Evolutionary conservation across 1,284 basidiomycete species (phyloP), one percentile per base, ranked within the genome.

Genomic region (Cutaneotrichosporon cyanovorans): DNA sequence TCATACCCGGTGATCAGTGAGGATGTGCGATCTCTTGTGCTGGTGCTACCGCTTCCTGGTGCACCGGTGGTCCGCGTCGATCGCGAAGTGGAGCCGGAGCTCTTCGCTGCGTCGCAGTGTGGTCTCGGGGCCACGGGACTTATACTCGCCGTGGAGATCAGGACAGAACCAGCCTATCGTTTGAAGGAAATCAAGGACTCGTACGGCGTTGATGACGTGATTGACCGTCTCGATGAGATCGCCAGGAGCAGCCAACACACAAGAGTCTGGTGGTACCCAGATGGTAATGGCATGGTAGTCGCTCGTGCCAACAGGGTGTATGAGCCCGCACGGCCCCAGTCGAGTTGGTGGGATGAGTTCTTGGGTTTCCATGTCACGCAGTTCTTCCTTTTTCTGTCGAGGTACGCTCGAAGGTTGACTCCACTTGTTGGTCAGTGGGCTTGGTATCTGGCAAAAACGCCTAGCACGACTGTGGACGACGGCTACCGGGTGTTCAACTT

Each of bases 181-280:
- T 76, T 98, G 45, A 80, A 79, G 60, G 91, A 98, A 63, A 74
- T 79, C 0, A 83, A 84, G 56, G 79, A 81, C 56, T 78, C 81
- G 18, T 70, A 83, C 36, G 85, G 88, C 57, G 79, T 84, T 39
- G 64, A 69, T 25, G 66, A 68, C 31, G 72, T 77, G 38, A 61
- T 75, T 34, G 68, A 68, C 21, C 72, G 81, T n/a, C 60, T 65
- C 49, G 66, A 66, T 55, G 53, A 55, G 60, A 73, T 92, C 59
- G 81, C 78, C 31, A 64, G 68, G 41, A 77, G 79, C 39, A 82
- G 85, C 1, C 81, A 97, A 71, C 90, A 96, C 67, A 86, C 88
- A 20, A 78, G 89, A n/a, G 77, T 91, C 23, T 92, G 88, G 86
- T 98, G 92, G 91, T 95, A 85, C 73, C 89, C 92, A 2, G 83